A percentile compares a stretch with the other conserved stretches of the same genome.
Conservation (phyloP, 257 asterid species). For the Scutellaria barbata region DNA sequence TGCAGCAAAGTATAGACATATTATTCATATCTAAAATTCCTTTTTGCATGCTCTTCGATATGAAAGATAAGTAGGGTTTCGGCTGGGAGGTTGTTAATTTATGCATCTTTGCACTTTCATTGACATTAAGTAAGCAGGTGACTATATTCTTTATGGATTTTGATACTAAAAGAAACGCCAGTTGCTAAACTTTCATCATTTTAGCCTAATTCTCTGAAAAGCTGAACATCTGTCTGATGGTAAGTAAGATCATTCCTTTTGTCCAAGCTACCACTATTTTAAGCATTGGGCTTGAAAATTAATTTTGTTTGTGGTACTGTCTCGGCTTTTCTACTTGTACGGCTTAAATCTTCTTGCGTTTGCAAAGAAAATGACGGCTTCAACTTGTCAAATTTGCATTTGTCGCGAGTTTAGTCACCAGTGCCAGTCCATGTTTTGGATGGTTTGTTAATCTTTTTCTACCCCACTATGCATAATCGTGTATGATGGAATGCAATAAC, state of each 20-base stretch:
- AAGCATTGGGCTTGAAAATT: constrained; percentile 16
- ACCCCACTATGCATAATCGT: constrained; percentile 8
- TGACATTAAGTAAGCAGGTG: constrained; percentile 12
- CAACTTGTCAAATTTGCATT: constrained; percentile 24
- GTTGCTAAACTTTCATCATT: not conserved
- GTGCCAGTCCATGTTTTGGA: constrained; percentile 25
- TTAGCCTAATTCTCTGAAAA: constrained; percentile 13
- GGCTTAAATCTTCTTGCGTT: constrained; percentile 6
- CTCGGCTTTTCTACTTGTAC: constrained; percentile 12
- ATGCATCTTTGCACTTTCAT: constrained; percentile 10
- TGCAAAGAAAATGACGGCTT: constrained; percentile 10
- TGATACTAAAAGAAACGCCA: constrained; percentile 25
- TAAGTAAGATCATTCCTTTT: constrained; percentile 17
- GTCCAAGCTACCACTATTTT: constrained; percentile 20
- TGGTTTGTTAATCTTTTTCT: constrained; percentile 9
- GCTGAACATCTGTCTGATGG: constrained; percentile 20
- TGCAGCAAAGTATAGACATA: constrained; percentile 77
- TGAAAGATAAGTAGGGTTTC: constrained; percentile 25
- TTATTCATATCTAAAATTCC: constrained; percentile 2
- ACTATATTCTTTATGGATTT: constrained; percentile 18
- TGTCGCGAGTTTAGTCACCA: constrained; percentile 6
- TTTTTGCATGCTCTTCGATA: constrained; percentile 25
- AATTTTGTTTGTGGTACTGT: constrained; percentile 10
- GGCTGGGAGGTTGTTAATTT: constrained; percentile 18
- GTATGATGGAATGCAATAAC: constrained; percentile 21